Percentiles rank a stretch among this genome's conserved stretches.
Conservation (phyloP, 306 rosid species). For the Carpinus fangiana region DNA sequence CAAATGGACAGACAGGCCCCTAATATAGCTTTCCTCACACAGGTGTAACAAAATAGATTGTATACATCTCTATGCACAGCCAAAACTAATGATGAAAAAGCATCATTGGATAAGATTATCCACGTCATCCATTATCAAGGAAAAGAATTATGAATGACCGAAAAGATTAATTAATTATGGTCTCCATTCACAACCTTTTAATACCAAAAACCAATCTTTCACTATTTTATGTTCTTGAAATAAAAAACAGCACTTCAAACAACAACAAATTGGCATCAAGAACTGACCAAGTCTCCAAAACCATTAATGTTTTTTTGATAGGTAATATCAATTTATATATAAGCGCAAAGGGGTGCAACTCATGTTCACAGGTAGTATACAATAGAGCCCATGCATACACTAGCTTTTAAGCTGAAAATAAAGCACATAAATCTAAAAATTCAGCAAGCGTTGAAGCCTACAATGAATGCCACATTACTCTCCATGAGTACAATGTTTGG, state of each 20-base stretch:
- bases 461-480: no score
- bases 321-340: no score
- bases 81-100: neutral
- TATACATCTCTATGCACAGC: neutral
- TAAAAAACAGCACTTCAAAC: neutral
- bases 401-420: no score
- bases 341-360: no score
- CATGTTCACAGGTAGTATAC: no score
- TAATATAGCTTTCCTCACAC: neutral
- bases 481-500: no score
- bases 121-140: neutral
- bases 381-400: no score
- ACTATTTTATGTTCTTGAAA: slow-evolving; percentile 10
- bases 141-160: neutral
- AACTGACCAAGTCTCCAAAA: slow-evolving; percentile 20
- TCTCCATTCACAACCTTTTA: neutral
- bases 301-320: neutral
- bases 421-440: no score
- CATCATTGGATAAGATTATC: neutral
- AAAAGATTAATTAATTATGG: neutral
- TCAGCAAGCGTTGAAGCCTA: no score
- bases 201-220: slow-evolving; percentile 13
- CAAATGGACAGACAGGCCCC: neutral
- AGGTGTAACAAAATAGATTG: neutral
- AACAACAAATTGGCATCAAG: slow-evolving; percentile 11